phyloP scores from a whole-genome alignment of 768 basidiomycete species.

The Paxillus rubicundulus region DNA sequence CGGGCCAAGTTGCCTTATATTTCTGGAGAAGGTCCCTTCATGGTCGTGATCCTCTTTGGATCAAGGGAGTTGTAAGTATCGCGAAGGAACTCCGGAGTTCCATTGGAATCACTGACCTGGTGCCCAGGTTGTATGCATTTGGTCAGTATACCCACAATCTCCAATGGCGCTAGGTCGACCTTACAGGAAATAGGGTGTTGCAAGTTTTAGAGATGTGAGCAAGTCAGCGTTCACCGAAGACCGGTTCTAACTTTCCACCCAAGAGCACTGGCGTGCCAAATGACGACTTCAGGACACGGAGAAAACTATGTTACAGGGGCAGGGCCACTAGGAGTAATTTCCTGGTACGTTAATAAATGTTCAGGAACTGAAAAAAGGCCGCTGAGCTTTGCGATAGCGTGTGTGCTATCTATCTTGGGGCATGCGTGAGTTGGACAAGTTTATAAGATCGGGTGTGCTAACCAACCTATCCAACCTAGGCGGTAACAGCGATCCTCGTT shows the following conservation, averaged over 20 bases:
- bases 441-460: not conserved
- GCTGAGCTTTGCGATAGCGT: constrained; percentile 8
- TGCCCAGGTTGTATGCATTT: constrained; percentile 18
- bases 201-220: constrained; percentile 20
- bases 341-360: not conserved
- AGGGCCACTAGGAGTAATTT: not conserved
- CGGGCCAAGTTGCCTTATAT: constrained; percentile 22
- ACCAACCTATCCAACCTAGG: constrained; percentile 13
- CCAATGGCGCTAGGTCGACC: not conserved
- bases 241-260: not conserved
- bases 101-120: not conserved
- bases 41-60: constrained; percentile 19
- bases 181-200: constrained; percentile 14
- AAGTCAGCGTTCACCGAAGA: not conserved
- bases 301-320: not conserved
- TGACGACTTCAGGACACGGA: constrained; percentile 8
- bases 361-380: constrained; percentile 7
- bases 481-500: constrained; percentile 18
- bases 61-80: constrained; percentile 19
- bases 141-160: constrained; percentile 13
- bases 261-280: constrained; percentile 13
- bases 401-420: constrained; percentile 9
- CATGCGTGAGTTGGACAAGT: constrained; percentile 11
- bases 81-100: too few relatives aligned
- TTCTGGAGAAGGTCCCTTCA: constrained; percentile 15